phyloP scores from a whole-genome alignment of 1,139 yeast species.

The Kodamaea sp. region DNA sequence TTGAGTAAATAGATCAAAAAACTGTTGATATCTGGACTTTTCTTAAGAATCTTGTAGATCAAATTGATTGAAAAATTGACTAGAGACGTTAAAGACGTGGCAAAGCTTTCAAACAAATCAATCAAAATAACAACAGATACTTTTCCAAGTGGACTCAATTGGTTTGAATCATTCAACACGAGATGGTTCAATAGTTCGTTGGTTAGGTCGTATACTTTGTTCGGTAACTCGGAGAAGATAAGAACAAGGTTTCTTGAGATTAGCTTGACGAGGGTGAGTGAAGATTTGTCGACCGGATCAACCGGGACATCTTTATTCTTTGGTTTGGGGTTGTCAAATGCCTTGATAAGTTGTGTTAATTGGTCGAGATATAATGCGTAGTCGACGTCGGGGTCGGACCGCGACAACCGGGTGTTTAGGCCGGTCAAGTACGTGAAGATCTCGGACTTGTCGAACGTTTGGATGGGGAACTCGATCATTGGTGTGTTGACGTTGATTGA shows the following conservation, averaged over 20 bases:
- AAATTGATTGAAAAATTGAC: conserved; percentile 34
- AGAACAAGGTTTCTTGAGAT: conserved; percentile 29
- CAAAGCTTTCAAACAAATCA: conserved; percentile 39
- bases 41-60: conserved; percentile 40
- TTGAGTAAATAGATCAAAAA: conserved; percentile 33
- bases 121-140: conserved; percentile 32
- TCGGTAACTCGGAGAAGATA: conserved; percentile 31
- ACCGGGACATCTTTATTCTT: conserved; percentile 1
- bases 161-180: conserved; percentile 14
- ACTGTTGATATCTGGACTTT: conserved; percentile 26
- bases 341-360: conserved; percentile 11
- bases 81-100: conserved; percentile 37
- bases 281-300: conserved; percentile 8
- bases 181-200: conserved; percentile 34
- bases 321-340: conserved; percentile 7
- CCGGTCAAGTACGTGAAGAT: conserved; percentile 24
- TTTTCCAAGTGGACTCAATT: conserved; percentile 19
- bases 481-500: background rate
- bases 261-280: conserved; percentile 28
- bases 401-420: conserved; percentile 19
- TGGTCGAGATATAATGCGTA: conserved; percentile 9
- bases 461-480: conserved; percentile 16
- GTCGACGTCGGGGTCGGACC: conserved; percentile 10
- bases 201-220: conserved; percentile 39
- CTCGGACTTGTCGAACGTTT: conserved; percentile 19